phyloP scores from a whole-genome alignment of 2,329 filamentous ascomycete species.

The Pezicula carpinea region DNA sequence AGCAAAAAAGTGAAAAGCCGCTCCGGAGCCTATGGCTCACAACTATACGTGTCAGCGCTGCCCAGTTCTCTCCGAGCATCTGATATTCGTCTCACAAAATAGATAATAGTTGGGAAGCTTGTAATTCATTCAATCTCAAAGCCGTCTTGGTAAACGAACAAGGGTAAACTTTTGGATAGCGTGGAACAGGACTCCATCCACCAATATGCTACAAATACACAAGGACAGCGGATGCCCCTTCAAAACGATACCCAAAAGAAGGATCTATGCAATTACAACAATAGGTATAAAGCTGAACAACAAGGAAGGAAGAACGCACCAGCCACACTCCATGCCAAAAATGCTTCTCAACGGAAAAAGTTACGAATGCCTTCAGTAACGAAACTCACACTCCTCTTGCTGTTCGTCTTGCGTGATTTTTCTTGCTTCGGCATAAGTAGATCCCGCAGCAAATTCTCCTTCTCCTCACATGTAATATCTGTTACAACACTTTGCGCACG shows the following conservation, averaged over 20 bases:
- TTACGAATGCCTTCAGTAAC: conserved; percentile 23
- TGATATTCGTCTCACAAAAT: too few relatives aligned
- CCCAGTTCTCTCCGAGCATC: too few relatives aligned
- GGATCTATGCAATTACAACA: background rate
- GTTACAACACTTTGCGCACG: conserved; percentile 9
- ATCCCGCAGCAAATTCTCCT: conserved; percentile 17
- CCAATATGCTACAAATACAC: background rate
- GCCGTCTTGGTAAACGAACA: too few relatives aligned
- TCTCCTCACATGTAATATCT: conserved; percentile 15
- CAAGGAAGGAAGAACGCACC: background rate
- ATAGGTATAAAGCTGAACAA: background rate
- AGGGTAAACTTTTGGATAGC: too few relatives aligned
- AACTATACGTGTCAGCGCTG: too few relatives aligned
- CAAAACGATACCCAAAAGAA: background rate
- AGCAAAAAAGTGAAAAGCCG: too few relatives aligned
- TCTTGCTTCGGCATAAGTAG: conserved; percentile 8
- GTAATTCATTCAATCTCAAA: too few relatives aligned
- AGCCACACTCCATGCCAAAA: background rate
- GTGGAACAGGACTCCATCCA: too few relatives aligned
- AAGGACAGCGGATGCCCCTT: background rate
- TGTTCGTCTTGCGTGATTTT: conserved; percentile 16
- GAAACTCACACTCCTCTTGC: conserved; percentile 14
- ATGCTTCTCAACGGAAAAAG: conserved; percentile 22
- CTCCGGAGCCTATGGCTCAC: too few relatives aligned
- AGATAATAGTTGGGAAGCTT: too few relatives aligned